Evolutionary conservation across 768 basidiomycete species (phyloP).

Genomic region (Mycena alexandri): DNA sequence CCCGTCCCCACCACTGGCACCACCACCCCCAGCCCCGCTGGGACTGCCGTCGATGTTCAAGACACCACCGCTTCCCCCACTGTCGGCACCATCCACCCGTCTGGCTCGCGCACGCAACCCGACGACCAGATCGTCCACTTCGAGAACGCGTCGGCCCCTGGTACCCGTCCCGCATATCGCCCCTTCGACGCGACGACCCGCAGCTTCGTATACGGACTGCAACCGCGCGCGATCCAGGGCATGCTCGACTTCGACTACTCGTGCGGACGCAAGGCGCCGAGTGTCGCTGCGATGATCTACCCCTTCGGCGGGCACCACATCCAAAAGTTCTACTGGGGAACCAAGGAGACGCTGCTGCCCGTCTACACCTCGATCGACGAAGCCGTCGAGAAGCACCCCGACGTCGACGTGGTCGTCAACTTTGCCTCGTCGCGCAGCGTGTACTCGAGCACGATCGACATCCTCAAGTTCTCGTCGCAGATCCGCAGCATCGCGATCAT

Average conservation of each 20-base stretch:
- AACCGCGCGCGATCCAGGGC: slow-evolving; percentile 98
- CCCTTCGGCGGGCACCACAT: slow-evolving; percentile 99
- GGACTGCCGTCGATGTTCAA: slow-evolving; percentile 48
- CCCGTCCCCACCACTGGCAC: slow-evolving; percentile 56
- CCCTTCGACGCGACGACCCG: slow-evolving; percentile 96
- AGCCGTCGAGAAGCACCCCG: slow-evolving; percentile 93
- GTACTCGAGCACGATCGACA: slow-evolving; percentile 94
- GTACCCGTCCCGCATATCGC: slow-evolving; percentile 80
- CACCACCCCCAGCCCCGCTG: slow-evolving; percentile 61
- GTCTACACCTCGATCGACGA: slow-evolving; percentile 95
- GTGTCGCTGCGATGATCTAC: slow-evolving; percentile 99
- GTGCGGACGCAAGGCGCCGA: slow-evolving; percentile 91
- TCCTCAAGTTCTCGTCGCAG: slow-evolving; percentile 69
- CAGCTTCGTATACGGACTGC: slow-evolving; percentile 97
- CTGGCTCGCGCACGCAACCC: slow-evolving; percentile 85
- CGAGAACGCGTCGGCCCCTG: slow-evolving; percentile 59
- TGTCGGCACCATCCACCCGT: slow-evolving; percentile 81
- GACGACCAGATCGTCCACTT: slow-evolving; percentile 94
- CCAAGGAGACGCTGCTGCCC: slow-evolving; percentile 97
- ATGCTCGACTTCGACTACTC: slow-evolving; percentile 99
- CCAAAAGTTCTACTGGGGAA: slow-evolving; percentile 99
- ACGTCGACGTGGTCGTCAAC: slow-evolving; percentile 98
- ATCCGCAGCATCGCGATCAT: slow-evolving; percentile 86
- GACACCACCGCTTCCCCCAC: slow-evolving; percentile 56
- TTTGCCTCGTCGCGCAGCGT: slow-evolving; percentile 96